Evolutionary conservation across 768 basidiomycete genomes (phyloP), one percentile per base, ranked within the genome.

Genomic region (Tricholomella constricta): DNA sequence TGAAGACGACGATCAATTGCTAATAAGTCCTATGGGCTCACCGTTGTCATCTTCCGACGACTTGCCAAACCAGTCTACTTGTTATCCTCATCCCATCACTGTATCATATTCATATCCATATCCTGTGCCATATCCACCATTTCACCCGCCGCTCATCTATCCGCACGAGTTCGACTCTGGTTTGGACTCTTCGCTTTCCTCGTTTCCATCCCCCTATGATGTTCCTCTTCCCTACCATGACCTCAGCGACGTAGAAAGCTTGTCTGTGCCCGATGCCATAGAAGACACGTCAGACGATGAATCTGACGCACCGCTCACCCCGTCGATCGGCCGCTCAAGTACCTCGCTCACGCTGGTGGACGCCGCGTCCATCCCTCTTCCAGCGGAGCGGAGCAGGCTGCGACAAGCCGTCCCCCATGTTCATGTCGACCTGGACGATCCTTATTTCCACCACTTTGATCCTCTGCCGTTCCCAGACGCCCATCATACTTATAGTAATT

Each of bases 231-330:
- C 89, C 50, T 87, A 85, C 60, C 79, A 78, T 63, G 76, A 83
- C 61, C 58, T 71, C 56, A 82, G 86, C 70, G 84, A 88, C 70
- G 62, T 81, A 58, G 87, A 87, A 61, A 86, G 86, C 63, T 76
- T 84, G 27, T 74, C 86, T 25, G 81, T 90, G 37, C 89, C 88
- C 38, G 89, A 91, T 63, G 84, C 88, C 36, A 88, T 91, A 77
- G 89, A 91, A 67, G 89, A 91, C 69, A 82, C 79, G 32, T 91
- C 89, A 40, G 90, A 91, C 72, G 89, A 91, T 72, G 90, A 91
- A 74, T 89, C 89, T 14, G 89, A 91, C 61, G 72, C 80, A 4
- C 80, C 77, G 9, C 78, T 80, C 9, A 85, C 87, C 6, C 87
- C 85, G 43, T 85, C 81, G 36, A 60, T 82, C 42, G 76, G 78